Evolutionary conservation across 768 basidiomycete genomes (phyloP).

Genomic region (Chalciporus piperatus): DNA sequence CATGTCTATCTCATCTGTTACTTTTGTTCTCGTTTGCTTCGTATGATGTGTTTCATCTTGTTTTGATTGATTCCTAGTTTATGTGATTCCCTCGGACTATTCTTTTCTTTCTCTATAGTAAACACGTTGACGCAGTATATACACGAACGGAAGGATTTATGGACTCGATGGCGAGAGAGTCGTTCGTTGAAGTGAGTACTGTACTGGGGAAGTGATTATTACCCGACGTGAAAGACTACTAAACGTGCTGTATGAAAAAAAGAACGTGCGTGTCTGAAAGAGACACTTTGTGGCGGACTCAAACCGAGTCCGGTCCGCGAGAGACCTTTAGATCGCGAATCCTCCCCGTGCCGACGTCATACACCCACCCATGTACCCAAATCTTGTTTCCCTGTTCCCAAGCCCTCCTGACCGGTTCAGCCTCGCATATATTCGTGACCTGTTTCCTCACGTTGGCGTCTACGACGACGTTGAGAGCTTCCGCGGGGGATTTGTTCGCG

Average conservation of each 20-base stretch:
- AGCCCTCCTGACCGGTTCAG: constrained; percentile 44
- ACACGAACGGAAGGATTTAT: background rate
- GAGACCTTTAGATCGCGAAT: constrained; percentile 59
- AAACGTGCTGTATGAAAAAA: too few species aligned
- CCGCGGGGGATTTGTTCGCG: constrained; percentile 25
- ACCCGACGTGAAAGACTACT: too few species aligned
- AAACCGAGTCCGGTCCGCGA: constrained; percentile 3
- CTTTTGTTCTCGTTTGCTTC: too few species aligned
- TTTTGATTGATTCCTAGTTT: too few species aligned
- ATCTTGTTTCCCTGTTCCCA: constrained; percentile 43
- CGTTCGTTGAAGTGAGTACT: too few species aligned
- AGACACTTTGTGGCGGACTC: too few species aligned
- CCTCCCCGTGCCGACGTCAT: constrained; percentile 57
- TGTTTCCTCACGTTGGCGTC: constrained; percentile 60
- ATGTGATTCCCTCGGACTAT: too few species aligned
- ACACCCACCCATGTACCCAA: constrained; percentile 74
- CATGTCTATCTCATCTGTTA: too few species aligned
- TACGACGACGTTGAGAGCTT: constrained; percentile 48
- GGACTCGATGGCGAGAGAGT: background rate
- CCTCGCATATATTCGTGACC: constrained; percentile 48
- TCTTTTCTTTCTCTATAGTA: too few species aligned
- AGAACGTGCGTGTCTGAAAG: too few species aligned
- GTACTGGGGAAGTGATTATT: too few species aligned
- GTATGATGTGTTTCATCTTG: too few species aligned
- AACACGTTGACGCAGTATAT: background rate